These are phyloP conservation scores for Penicillium sp. DNA, from an alignment of 2,329 filamentous ascomycete genomes.

Conservation along the genomic window DNA sequence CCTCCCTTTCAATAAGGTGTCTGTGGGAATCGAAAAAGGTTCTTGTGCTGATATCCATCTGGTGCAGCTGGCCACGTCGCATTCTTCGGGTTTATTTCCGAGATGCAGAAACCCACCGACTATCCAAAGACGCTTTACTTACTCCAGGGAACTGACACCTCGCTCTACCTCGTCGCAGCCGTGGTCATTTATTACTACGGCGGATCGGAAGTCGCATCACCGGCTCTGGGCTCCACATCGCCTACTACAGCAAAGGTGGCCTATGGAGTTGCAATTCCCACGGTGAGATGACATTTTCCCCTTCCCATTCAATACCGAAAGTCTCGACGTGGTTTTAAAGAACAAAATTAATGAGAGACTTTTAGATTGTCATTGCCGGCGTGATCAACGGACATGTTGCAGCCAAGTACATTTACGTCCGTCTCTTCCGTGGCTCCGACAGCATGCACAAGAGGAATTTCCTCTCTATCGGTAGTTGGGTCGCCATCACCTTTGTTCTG, in stretches of 20 bases:
- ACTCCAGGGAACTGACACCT: constrained; percentile 52
- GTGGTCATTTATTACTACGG: constrained; percentile 62
- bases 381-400: constrained; percentile 63
- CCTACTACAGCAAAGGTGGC: constrained; percentile 54
- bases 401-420: constrained; percentile 53
- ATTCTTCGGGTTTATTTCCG: constrained; percentile 60
- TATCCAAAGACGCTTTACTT: constrained; percentile 57
- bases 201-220: constrained; percentile 55
- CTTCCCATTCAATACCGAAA: background rate
- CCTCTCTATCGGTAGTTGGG: constrained; percentile 51
- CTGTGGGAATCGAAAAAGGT: constrained; percentile 5
- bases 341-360: background rate
- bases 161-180: constrained; percentile 59
- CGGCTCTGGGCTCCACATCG: constrained; percentile 59
- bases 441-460: constrained; percentile 45
- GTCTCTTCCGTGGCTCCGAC: constrained; percentile 55
- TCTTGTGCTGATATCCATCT: no score
- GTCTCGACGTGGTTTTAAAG: background rate
- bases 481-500: constrained; percentile 47
- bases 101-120: constrained; percentile 55
- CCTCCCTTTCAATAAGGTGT: background rate
- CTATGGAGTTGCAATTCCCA: constrained; percentile 61
- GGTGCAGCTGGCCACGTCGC: constrained; percentile 51
- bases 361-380: constrained; percentile 57
- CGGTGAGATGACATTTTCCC: constrained; percentile 27